Conservation (phyloP, 2,329 filamentous ascomycete genomes). For the Seiridium unicorne region DNA sequence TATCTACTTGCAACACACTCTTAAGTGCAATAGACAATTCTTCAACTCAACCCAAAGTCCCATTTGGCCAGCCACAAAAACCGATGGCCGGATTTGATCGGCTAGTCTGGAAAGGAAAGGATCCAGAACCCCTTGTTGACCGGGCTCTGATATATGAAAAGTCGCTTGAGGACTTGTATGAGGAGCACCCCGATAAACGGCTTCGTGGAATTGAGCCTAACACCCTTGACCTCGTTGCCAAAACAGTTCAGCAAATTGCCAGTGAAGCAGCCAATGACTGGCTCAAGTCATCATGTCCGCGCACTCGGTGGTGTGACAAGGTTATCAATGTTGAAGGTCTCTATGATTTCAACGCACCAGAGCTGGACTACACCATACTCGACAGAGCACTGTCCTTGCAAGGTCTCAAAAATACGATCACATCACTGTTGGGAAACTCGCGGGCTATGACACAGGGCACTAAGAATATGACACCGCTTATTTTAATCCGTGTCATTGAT, state of each 20-base stretch:
- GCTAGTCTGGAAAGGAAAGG: neutral
- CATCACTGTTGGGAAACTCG: conserved; percentile 8
- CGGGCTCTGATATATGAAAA: neutral
- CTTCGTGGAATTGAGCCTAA: conserved; percentile 11
- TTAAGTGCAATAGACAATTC: too few species aligned
- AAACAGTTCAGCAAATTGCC: conserved; percentile 11
- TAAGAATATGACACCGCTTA: neutral
- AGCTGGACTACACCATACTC: neutral
- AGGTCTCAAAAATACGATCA: conserved; percentile 6
- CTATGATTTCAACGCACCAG: conserved; percentile 11
- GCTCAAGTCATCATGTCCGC: conserved; percentile 17
- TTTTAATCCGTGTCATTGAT: conserved; percentile 14
- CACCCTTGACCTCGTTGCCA: conserved; percentile 8
- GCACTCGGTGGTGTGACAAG: conserved; percentile 7
- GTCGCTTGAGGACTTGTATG: conserved; percentile 18
- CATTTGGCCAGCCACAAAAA: neutral
- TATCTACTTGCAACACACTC: too few species aligned
- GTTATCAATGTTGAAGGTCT: neutral
- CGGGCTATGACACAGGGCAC: neutral
- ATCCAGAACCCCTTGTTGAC: neutral
- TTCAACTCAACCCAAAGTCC: too few species aligned
- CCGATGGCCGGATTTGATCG: neutral
- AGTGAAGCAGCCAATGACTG: conserved; percentile 17
- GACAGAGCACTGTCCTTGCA: conserved; percentile 7
- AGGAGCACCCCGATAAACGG: conserved; percentile 15